phyloP scores from a whole-genome alignment of 1,284 basidiomycete species.

The Kalmanozyma brasiliensis region DNA sequence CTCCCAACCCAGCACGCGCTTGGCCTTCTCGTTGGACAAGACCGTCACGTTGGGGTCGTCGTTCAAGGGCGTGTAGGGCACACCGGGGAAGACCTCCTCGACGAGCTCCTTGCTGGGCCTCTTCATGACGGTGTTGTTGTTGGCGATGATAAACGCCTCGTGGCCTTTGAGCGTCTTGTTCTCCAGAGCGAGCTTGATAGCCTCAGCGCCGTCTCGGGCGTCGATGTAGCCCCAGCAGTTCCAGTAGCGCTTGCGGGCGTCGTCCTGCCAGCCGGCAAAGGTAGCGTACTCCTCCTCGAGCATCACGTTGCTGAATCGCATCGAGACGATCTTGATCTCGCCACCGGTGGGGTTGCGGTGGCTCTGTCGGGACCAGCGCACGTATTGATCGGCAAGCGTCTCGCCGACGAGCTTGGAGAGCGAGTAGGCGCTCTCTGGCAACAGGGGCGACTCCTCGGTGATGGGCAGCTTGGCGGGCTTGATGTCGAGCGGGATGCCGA shows the following conservation, averaged over 20 bases:
- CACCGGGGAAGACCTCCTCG: constrained; percentile 66
- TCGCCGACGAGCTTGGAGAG: constrained; percentile 69
- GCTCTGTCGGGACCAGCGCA: constrained; percentile 65
- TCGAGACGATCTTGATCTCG: constrained; percentile 67
- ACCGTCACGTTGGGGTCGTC: constrained; percentile 53
- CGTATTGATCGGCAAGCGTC: constrained; percentile 68
- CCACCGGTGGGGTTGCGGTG: constrained; percentile 18
- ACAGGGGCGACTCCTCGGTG: constrained; percentile 62
- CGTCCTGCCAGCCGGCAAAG: constrained; percentile 69
- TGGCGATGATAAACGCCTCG: constrained; percentile 69
- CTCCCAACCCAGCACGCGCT: constrained; percentile 67
- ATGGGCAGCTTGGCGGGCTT: constrained; percentile 65
- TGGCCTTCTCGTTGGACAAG: constrained; percentile 68
- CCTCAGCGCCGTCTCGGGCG: constrained; percentile 68
- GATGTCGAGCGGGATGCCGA: constrained; percentile 68
- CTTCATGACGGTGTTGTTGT: constrained; percentile 68
- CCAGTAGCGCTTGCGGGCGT: constrained; percentile 50
- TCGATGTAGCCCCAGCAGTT: constrained; percentile 64
- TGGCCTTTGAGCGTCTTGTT: constrained; percentile 63
- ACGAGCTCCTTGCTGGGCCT: constrained; percentile 66
- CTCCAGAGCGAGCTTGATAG: constrained; percentile 67
- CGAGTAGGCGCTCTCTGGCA: constrained; percentile 69
- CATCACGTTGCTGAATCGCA: constrained; percentile 69
- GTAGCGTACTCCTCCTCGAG: constrained; percentile 67
- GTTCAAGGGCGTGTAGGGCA: constrained; percentile 54